Conservation (phyloP, 306 rosid genomes). For the Malus fusca region DNA sequence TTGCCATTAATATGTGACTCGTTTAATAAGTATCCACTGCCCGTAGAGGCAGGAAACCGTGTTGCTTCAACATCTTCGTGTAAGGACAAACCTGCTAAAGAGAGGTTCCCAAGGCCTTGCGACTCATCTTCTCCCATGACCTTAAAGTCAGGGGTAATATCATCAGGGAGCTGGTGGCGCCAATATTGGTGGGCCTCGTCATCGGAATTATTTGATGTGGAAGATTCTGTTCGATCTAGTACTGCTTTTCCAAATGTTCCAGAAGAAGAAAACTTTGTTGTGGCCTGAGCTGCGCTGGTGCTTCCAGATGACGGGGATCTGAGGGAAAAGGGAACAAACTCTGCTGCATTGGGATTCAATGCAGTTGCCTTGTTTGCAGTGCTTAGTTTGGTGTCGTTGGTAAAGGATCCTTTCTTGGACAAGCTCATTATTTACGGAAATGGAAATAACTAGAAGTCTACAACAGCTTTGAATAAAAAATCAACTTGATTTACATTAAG, state of each 20-base stretch:
- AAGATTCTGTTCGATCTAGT: slow-evolving; percentile 76
- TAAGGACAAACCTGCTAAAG: slow-evolving; percentile 66
- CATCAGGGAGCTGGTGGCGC: slow-evolving; percentile 97
- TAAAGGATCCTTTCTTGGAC: slow-evolving; percentile 53
- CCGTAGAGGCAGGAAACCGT: slow-evolving; percentile 46
- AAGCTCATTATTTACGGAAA: slow-evolving; percentile 69
- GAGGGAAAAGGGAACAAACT: slow-evolving; percentile 71
- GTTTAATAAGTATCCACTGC: slow-evolving; percentile 50
- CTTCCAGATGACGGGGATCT: slow-evolving; percentile 69
- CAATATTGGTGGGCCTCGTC: slow-evolving; percentile 90
- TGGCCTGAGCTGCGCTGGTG: slow-evolving; percentile 40
- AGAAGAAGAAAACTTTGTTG: slow-evolving; percentile 37
- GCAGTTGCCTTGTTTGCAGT: slow-evolving; percentile 44
- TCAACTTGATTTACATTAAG: slow-evolving; percentile 20
- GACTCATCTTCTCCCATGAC: slow-evolving; percentile 75
- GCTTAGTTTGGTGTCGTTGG: slow-evolving; percentile 39
- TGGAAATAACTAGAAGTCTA: slow-evolving; percentile 7
- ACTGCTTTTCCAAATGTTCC: slow-evolving; percentile 74
- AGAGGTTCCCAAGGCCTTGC: slow-evolving; percentile 54
- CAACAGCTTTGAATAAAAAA: not conserved
- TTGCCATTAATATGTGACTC: slow-evolving; percentile 55
- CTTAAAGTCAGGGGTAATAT: slow-evolving; percentile 92
- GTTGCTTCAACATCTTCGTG: slow-evolving; percentile 53
- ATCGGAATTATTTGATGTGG: slow-evolving; percentile 73
- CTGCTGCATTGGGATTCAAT: slow-evolving; percentile 98